Conservation (phyloP, 177 flowering plant genomes). For the Tripterygium wilfordii region DNA sequence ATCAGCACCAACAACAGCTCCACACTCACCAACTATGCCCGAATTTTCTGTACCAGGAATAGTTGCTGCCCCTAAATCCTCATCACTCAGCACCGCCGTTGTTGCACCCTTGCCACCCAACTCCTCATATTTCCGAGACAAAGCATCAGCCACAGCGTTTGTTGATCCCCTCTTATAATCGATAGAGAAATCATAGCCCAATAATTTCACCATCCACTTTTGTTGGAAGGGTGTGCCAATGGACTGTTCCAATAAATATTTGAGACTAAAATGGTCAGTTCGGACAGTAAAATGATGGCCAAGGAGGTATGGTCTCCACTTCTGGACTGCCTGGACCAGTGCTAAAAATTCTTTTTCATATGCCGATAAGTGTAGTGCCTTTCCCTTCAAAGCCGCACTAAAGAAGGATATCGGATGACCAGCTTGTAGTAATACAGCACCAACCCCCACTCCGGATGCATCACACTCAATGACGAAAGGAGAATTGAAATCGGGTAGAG, state of each 20-base stretch:
- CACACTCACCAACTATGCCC: too few relatives aligned
- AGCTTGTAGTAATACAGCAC: slow-evolving; percentile 1
- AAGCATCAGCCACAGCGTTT: too few relatives aligned
- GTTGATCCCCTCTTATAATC: too few relatives aligned
- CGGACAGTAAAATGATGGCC: neutral
- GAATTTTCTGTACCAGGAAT: too few relatives aligned
- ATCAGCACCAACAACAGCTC: too few relatives aligned
- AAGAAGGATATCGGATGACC: slow-evolving; percentile 1
- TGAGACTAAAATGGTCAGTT: slow-evolving; percentile 8
- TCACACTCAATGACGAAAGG: slow-evolving; percentile 8
- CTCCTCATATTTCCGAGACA: too few relatives aligned
- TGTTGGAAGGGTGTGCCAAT: too few relatives aligned
- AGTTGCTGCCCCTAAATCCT: too few relatives aligned
- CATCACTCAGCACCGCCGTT: too few relatives aligned
- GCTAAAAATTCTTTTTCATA: slow-evolving; percentile 1
- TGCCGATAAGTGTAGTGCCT: neutral
- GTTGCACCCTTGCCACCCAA: too few relatives aligned
- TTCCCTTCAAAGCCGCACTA: neutral
- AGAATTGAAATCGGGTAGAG: slow-evolving; percentile 3
- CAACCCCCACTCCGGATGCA: slow-evolving; percentile 1
- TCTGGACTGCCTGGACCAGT: neutral
- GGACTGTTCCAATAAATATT: neutral
- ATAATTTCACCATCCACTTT: too few relatives aligned
- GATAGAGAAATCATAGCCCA: too few relatives aligned
- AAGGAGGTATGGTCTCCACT: slow-evolving; percentile 6